Conservation (phyloP, 192 early-diverging fungal species). For the Podila epigama region DNA sequence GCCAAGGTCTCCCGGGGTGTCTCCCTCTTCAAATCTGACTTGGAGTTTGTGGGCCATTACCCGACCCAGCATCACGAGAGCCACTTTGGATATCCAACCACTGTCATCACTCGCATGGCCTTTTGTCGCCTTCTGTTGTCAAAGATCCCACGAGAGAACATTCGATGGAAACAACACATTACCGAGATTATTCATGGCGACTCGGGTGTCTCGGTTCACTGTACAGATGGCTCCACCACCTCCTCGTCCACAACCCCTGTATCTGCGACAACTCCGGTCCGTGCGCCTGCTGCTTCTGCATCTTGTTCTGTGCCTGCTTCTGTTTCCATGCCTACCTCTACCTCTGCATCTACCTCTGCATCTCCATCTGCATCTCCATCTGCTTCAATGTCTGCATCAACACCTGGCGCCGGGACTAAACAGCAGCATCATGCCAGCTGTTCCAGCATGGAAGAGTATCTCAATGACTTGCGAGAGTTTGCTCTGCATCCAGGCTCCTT, state of each 20-base stretch:
- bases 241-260: no score
- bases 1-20: neutral
- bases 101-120: neutral
- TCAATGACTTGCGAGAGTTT: neutral
- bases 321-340: no score
- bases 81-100: neutral
- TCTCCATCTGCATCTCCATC: neutral
- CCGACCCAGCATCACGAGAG: neutral
- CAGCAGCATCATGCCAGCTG: no score
- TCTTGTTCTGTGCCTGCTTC: no score
- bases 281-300: no score
- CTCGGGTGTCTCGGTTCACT: neutral
- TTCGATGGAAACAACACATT: neutral
- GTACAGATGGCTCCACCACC: neutral
- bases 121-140: neutral
- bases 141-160: neutral
- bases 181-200: neutral
- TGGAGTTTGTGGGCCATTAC: neutral
- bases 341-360: neutral
- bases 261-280: no score
- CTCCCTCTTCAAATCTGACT: neutral
- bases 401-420: no score
- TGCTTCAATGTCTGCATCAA: no score
- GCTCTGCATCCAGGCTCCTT: neutral
- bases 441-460: neutral